phyloP scores from a whole-genome alignment of 345 rosid genomes.

The Brassica napus region Da-Ae NC_063445.1:54574001-54574500 shows the following conservation, averaged over 20 bases:
- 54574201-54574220: constrained; percentile 56
- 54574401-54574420: neutral
- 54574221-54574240: constrained; percentile 52
- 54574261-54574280: constrained; percentile 72
- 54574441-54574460: constrained; percentile 59
- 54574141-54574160: constrained; percentile 7
- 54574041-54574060: too few species aligned
- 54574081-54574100: too few species aligned
- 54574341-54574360: constrained; percentile 98
- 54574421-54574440: constrained; percentile 7
- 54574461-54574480: constrained; percentile 90
- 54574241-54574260: constrained; percentile 73
- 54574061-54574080: neutral
- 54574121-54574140: constrained; percentile 19
- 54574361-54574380: constrained; percentile 61
- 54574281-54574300: constrained; percentile 80
- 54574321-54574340: constrained; percentile 89
- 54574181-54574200: neutral
- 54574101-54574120: constrained; percentile 18
- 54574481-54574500: constrained; percentile 70
- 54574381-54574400: neutral
- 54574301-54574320: constrained; percentile 87
- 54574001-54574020: too few species aligned
- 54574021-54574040: too few species aligned
- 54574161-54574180: neutral